These are phyloP conservation scores for Wickerhamomyces sp. DNA, from an alignment of 1,139 yeast species.

Conservation along the genomic window DNA sequence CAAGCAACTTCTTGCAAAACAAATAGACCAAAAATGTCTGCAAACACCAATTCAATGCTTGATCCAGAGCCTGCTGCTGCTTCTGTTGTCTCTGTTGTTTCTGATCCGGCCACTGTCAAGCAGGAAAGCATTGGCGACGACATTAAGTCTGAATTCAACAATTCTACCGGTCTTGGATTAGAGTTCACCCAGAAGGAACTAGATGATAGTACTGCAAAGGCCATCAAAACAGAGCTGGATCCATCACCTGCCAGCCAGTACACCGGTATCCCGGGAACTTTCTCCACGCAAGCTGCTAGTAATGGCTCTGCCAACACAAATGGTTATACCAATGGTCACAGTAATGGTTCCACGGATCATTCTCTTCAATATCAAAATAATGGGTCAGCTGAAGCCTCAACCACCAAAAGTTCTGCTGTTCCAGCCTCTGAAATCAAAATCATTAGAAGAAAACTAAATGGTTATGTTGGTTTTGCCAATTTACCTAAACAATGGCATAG, in stretches of 20 bases:
- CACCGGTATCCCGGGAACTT: neutral
- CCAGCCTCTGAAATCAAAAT: slow-evolving; percentile 39
- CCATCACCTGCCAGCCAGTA: neutral
- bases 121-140: slow-evolving; percentile 1
- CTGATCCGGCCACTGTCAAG: slow-evolving; percentile 3
- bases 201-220: neutral
- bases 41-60: slow-evolving; percentile 17
- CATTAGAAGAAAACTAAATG: slow-evolving; percentile 78
- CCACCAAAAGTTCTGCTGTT: neutral
- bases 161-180: slow-evolving; percentile 8
- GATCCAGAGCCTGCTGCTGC: slow-evolving; percentile 11
- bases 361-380: neutral
- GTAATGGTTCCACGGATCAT: neutral
- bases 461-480: slow-evolving; percentile 96
- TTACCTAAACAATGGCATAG: slow-evolving; percentile 99
- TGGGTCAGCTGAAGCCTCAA: neutral
- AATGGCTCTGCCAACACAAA: neutral
- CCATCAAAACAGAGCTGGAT: slow-evolving; percentile 4
- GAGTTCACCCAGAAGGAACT: slow-evolving; percentile 5
- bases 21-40: no score
- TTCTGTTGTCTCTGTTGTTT: neutral
- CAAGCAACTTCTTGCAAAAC: neutral
- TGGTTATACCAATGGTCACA: neutral
- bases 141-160: slow-evolving; percentile 1
- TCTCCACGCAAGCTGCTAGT: neutral